These are phyloP conservation scores for Tetradesmus lagerheimii DNA, from an alignment of 139 green algal species.

Conservation along the genomic window DNA sequence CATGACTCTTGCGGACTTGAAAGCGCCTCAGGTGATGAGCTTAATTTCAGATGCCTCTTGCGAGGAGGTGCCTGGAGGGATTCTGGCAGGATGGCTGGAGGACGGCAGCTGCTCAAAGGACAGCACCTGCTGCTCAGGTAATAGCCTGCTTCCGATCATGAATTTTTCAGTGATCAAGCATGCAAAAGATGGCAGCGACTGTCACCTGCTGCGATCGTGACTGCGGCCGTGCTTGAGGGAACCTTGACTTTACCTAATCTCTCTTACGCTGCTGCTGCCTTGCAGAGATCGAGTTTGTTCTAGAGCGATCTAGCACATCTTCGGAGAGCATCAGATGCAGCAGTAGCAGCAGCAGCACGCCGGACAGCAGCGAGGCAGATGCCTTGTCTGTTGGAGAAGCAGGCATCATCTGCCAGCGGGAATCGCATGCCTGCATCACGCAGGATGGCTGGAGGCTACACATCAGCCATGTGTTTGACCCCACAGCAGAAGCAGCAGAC, in stretches of 20 bases:
- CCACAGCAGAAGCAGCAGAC: not conserved
- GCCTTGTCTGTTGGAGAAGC: not conserved
- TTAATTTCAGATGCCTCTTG: not conserved
- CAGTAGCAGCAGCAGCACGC: not conserved
- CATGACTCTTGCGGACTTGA: not conserved
- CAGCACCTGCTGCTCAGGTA: not conserved
- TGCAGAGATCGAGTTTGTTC: constrained; percentile 41
- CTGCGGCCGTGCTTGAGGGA: not conserved
- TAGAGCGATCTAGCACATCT: not conserved
- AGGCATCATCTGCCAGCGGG: not conserved
- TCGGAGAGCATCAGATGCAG: constrained; percentile 4
- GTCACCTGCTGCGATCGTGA: not conserved
- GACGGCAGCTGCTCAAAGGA: not conserved
- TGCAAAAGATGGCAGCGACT: not conserved
- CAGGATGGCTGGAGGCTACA: constrained; percentile 44
- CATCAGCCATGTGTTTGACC: constrained; percentile 34
- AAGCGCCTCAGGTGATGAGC: not conserved
- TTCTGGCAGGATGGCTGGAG: not conserved
- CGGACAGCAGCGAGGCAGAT: constrained; percentile 26
- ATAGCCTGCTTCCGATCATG: not conserved
- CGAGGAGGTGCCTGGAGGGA: not conserved
- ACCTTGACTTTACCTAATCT: not conserved
- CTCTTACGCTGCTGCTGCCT: not conserved
- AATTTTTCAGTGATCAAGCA: not conserved
- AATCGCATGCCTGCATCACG: constrained; percentile 18